Conservation (phyloP, 2,329 filamentous ascomycete species). For the Trichoderma oligosporum region DNA sequence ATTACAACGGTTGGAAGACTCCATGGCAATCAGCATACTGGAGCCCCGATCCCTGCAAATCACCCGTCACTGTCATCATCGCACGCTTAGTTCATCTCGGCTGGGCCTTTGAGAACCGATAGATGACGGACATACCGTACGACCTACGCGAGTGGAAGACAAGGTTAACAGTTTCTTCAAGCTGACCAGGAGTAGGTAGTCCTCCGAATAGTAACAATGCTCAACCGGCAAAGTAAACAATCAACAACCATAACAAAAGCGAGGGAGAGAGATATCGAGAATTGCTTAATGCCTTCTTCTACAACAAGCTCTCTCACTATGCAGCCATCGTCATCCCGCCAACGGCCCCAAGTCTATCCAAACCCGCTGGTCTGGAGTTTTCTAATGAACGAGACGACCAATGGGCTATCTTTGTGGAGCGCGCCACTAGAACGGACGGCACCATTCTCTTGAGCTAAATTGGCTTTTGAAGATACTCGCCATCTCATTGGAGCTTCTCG, state of each 20-base stretch:
- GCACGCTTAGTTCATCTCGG: conserved; percentile 15
- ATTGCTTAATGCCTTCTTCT: background rate
- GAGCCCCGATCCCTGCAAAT: conserved; percentile 7
- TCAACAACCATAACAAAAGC: too few relatives aligned
- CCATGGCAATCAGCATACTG: conserved; percentile 16
- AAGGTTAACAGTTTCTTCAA: background rate
- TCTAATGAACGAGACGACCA: background rate
- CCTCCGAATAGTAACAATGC: background rate
- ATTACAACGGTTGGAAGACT: background rate
- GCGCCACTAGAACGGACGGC: background rate
- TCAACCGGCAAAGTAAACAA: background rate
- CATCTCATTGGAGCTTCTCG: conserved; percentile 4
- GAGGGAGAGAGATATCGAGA: too few relatives aligned
- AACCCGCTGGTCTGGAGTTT: conserved; percentile 3
- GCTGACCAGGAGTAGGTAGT: background rate
- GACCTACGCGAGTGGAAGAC: background rate
- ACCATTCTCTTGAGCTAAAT: conserved; percentile 14
- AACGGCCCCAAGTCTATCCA: background rate
- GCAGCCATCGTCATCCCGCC: too few relatives aligned
- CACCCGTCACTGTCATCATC: conserved; percentile 12
- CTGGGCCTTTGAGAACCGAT: background rate
- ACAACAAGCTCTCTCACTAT: background rate
- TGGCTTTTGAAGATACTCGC: conserved; percentile 16
- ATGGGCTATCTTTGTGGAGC: conserved; percentile 7
- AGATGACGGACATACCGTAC: background rate